Evolutionary conservation across 2,329 filamentous ascomycete genomes (phyloP).

Genomic region (Calcarisporium arbuscula): DNA sequence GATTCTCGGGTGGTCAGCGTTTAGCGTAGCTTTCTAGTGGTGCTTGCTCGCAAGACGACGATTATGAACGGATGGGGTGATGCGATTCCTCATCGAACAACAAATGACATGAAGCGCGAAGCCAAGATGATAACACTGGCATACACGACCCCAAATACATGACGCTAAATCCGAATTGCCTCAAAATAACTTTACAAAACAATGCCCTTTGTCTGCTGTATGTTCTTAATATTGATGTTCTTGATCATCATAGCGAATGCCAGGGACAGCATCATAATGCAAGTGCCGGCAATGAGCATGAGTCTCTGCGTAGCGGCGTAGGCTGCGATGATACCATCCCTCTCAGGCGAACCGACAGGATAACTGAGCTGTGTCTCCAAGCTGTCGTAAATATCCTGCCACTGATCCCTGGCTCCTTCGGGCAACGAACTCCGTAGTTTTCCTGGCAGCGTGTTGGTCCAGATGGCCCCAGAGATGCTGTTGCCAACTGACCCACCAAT

Average conservation of each 20-base stretch:
- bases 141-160: too few relatives aligned
- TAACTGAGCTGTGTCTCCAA: conserved; percentile 31
- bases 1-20: too few relatives aligned
- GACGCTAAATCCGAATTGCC: too few relatives aligned
- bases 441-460: conserved; percentile 32
- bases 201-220: conserved; percentile 23
- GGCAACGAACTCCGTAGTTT: conserved; percentile 33
- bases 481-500: conserved; percentile 40
- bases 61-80: too few relatives aligned
- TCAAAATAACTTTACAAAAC: conserved; percentile 21
- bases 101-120: too few relatives aligned
- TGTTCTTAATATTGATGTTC: conserved; percentile 23
- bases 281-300: conserved; percentile 30
- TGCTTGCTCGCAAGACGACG: too few relatives aligned
- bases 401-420: conserved; percentile 21
- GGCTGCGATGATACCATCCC: conserved; percentile 37
- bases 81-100: too few relatives aligned
- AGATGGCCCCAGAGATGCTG: conserved; percentile 35
- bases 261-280: conserved; percentile 19
- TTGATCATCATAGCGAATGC: conserved; percentile 22
- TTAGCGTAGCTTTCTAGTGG: too few relatives aligned
- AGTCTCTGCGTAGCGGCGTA: conserved; percentile 40
- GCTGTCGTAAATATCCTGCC: conserved; percentile 36
- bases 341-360: conserved; percentile 29
- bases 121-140: too few relatives aligned